Conservation (phyloP, 176 grass and related monocot genomes). For the Phyllostachys edulis region DNA sequence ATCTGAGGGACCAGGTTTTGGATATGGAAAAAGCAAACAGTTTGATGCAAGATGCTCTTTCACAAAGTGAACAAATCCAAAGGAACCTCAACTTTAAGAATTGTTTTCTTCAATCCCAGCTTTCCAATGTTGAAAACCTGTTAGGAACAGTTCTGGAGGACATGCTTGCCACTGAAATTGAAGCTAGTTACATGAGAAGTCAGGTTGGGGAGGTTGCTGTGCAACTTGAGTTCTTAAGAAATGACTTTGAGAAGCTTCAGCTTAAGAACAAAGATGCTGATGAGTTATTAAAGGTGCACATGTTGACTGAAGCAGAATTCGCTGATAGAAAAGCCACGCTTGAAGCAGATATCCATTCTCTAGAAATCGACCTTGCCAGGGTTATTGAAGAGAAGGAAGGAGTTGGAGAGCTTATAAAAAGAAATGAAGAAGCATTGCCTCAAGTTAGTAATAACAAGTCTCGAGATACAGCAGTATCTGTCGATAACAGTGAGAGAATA, state of each 20-base stretch:
- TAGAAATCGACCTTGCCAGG: conserved; percentile 36
- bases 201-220: conserved; percentile 41
- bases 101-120: conserved; percentile 35
- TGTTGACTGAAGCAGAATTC: conserved; percentile 49
- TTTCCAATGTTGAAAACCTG: conserved; percentile 56
- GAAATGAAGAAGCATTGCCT: conserved; percentile 27
- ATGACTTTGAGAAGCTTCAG: conserved; percentile 54
- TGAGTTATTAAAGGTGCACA: conserved; percentile 33
- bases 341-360: conserved; percentile 40
- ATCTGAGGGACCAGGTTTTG: conserved; percentile 51
- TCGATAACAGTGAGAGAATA: conserved; percentile 28
- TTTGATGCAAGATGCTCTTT: conserved; percentile 66
- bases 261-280: conserved; percentile 41
- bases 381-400: conserved; percentile 53
- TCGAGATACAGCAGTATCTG: conserved; percentile 36
- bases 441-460: conserved; percentile 37
- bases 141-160: conserved; percentile 51
- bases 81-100: conserved; percentile 49
- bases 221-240: conserved; percentile 52
- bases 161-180: conserved; percentile 62
- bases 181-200: conserved; percentile 71
- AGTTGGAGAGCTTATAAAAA: conserved; percentile 42
- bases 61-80: conserved; percentile 61
- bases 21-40: conserved; percentile 60
- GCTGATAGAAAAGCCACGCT: conserved; percentile 53